Conservation (phyloP, 176 grass and related monocot genomes). For the Zea luxurians region DNA sequence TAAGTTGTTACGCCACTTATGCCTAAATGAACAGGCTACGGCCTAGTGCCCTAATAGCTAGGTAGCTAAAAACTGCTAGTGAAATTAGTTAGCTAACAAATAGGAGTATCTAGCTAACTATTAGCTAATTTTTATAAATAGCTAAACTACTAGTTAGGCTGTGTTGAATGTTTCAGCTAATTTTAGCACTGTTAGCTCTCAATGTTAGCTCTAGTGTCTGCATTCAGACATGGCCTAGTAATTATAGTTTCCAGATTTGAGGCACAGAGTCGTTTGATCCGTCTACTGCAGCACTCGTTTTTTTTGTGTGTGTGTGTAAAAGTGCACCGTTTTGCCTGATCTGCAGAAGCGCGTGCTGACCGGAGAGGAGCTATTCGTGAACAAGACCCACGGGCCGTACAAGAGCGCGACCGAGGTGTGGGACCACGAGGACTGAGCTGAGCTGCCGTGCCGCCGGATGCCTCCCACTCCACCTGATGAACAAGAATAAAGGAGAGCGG, state of each 20-base stretch:
- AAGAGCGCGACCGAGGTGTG: slow-evolving; percentile 58
- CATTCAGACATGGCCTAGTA: neutral
- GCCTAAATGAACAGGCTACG: too few relatives aligned
- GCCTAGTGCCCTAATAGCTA: too few relatives aligned
- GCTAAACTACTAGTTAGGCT: too few relatives aligned
- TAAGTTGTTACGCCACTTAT: neutral
- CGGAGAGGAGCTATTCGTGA: slow-evolving; percentile 73
- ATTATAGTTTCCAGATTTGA: neutral
- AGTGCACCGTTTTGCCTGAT: neutral
- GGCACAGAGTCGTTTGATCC: slow-evolving; percentile 23
- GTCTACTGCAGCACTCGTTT: neutral
- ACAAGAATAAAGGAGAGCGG: neutral
- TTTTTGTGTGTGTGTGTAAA: neutral
- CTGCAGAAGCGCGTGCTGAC: slow-evolving; percentile 63
- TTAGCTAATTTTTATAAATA: too few relatives aligned
- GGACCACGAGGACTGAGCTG: slow-evolving; percentile 65
- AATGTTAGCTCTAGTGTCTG: too few relatives aligned
- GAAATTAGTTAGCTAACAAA: too few relatives aligned
- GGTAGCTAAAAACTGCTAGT: too few relatives aligned
- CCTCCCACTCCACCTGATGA: neutral
- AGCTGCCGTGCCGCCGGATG: neutral
- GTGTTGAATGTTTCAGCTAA: too few relatives aligned
- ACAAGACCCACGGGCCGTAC: slow-evolving; percentile 68
- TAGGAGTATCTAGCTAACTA: too few relatives aligned
- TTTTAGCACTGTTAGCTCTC: too few relatives aligned